These are phyloP conservation scores for Hanseniaspora thailandica DNA, from an alignment of 805 yeast species.

Conservation along the genomic window DNA sequence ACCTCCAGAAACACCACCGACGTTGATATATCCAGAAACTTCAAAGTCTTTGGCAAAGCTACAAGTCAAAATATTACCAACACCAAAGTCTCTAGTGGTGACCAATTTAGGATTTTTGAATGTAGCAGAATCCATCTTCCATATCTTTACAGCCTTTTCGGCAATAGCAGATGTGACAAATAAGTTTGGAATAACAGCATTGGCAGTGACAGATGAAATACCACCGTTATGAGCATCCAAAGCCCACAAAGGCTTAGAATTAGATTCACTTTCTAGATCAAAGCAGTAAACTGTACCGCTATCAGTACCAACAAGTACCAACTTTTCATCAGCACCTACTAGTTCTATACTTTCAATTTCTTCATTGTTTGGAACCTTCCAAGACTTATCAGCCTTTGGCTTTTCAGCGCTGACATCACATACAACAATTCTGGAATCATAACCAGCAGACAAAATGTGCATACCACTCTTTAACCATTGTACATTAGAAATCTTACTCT, in stretches of 20 bases:
- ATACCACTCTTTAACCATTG: conserved; percentile 64
- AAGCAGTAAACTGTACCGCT: conserved; percentile 79
- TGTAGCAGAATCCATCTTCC: conserved; percentile 44
- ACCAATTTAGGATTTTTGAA: conserved; percentile 66
- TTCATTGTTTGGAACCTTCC: conserved; percentile 53
- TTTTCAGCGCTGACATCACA: conserved; percentile 71
- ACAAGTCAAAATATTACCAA: conserved; percentile 78
- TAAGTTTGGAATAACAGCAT: conserved; percentile 55
- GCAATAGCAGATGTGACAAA: conserved; percentile 83
- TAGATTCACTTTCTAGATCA: conserved; percentile 53
- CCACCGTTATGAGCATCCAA: conserved; percentile 95
- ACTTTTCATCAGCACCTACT: conserved; percentile 48
- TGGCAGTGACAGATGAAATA: conserved; percentile 67
- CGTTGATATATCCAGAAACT: conserved; percentile 67
- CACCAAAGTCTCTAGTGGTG: conserved; percentile 79
- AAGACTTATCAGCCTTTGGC: conserved; percentile 46
- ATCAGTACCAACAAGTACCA: conserved; percentile 82
- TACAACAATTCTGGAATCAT: conserved; percentile 73
- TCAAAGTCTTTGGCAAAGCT: conserved; percentile 80
- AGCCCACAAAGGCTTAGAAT: conserved; percentile 73
- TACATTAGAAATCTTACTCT: conserved; percentile 70
- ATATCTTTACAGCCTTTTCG: conserved; percentile 72
- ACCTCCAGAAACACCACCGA: conserved; percentile 79
- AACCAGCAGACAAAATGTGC: conserved; percentile 79
- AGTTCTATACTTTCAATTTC: conserved; percentile 66